Conservation (phyloP, 768 basidiomycete genomes). For the Nidula microcarpa region DNA sequence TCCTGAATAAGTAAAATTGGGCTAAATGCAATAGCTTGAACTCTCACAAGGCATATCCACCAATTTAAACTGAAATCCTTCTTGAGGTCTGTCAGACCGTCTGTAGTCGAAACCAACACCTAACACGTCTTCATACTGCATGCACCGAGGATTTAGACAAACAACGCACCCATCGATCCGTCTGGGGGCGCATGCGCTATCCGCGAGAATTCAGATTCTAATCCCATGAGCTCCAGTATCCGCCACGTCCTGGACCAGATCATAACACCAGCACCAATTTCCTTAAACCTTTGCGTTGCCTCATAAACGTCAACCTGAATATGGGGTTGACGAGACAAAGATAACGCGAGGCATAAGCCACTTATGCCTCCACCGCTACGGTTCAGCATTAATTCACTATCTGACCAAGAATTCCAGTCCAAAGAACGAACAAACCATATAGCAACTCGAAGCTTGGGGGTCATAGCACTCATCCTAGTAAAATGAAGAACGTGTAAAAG, state of each 20-base stretch:
- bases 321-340: constrained; percentile 31
- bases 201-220: constrained; percentile 26
- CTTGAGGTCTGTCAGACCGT: constrained; percentile 32
- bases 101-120: constrained; percentile 44
- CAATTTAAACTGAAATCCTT: constrained; percentile 35
- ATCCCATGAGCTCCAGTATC: constrained; percentile 38
- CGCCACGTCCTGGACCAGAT: constrained; percentile 45
- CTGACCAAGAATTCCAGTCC: not conserved
- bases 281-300: constrained; percentile 40
- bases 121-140: constrained; percentile 5
- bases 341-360: constrained; percentile 35
- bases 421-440: constrained; percentile 21
- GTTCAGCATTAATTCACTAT: not conserved
- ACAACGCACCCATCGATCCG: constrained; percentile 20
- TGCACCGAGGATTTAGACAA: not conserved
- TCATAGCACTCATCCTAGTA: no score
- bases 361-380: constrained; percentile 35
- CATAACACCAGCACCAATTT: constrained; percentile 47
- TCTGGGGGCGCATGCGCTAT: constrained; percentile 30
- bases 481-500: no score
- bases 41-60: constrained; percentile 37
- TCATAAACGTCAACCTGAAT: constrained; percentile 45
- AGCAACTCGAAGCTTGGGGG: constrained; percentile 19
- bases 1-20: no score
- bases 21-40: no score